Base-by-base conservation (phyloP, 108 stramenopile genomes). In the Schizochytrium sp. region DNA sequence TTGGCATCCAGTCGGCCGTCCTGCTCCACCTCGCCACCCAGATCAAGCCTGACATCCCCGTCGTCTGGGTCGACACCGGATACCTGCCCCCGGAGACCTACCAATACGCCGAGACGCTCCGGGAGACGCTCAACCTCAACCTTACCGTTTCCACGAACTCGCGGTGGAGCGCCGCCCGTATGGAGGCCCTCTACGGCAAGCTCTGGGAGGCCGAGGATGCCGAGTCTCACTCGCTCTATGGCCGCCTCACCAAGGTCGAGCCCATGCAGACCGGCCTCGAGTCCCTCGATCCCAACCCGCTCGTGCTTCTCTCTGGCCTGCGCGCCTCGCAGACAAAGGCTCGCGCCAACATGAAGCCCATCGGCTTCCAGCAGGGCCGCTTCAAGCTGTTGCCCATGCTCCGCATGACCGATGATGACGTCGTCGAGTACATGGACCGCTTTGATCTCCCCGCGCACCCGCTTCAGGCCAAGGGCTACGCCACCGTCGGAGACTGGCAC, bases 131-230 rank as follows among this genome's bases (percentile, higher is more conserved):
- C 45, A 53, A 53, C 76, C 51, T 83, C 48, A 83, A 83, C 51
- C 76, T 83, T 8, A 47, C 45, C 51, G 76, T 83, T 45, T 83
- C 76, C 10, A 45, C 76, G 12, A 83, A 83, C 76, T 25, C 76
- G n/a, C n/a, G 4, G 76, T 83, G 76, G 76, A 53, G 23, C 28
- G 43, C 76, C 18, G 76, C 76, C n/a, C 76, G 76, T 23, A 83
- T 83, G 76, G 76, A 83, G 76, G 76, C 76, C n/a, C 48, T 83
- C 28, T 83, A 83, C 4, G 76, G 76, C 76, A 83, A 83, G 76
- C 76, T 83, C 51, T 83, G 76, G 76, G 76, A 83, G 4, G 28
- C 19, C 23, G 76, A 83, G n/a, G 76, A 83, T 45, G 76, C 76
- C 48, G 76, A 83, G 51, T 83, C 76, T 18, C 76, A 83, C 51